Conservation (phyloP, 75 land plant genomes). For the Picea sitchensis region DNA sequence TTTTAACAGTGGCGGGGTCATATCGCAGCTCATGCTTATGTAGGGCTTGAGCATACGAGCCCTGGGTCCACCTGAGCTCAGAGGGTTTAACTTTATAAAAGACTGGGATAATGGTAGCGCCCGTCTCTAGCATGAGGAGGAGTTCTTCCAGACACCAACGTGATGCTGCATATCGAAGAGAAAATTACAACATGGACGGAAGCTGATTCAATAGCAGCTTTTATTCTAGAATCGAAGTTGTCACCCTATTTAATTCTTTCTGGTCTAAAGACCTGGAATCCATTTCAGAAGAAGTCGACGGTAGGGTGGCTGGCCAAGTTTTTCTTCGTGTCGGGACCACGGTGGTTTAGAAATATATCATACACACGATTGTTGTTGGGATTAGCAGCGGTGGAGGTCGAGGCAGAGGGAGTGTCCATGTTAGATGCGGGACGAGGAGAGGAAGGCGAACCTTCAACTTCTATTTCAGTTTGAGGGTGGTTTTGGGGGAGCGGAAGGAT, state of each 20-base stretch:
- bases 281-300: neutral
- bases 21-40: neutral
- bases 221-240: neutral
- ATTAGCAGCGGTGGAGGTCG: too few species aligned
- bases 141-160: neutral
- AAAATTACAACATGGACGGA: neutral
- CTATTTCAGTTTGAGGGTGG: too few species aligned
- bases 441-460: too few species aligned
- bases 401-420: too few species aligned
- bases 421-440: too few species aligned
- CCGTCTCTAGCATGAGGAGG: neutral
- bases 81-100: neutral
- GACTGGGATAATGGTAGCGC: neutral
- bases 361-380: too few species aligned
- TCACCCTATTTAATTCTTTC: neutral
- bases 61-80: neutral
- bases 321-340: neutral
- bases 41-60: neutral
- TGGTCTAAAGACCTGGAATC: neutral
- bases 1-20: neutral
- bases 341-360: neutral
- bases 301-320: neutral
- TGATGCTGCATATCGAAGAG: neutral
- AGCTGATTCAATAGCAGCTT: neutral
- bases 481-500: too few species aligned